Base-by-base conservation (phyloP, 2,329 filamentous ascomycete genomes). In the Botrytis medusae region DNA sequence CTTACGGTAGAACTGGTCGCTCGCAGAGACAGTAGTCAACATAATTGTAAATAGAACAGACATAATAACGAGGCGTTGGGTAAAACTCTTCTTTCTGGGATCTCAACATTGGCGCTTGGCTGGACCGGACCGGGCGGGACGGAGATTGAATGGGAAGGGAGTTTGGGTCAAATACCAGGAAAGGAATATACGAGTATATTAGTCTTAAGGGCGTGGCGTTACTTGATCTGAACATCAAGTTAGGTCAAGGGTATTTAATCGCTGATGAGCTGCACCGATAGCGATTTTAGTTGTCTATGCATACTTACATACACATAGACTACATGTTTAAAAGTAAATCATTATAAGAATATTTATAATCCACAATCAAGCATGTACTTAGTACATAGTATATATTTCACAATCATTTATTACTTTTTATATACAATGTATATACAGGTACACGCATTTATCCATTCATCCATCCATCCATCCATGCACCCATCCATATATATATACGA, bases 21-120 rank as follows among this genome's bases (percentile, higher is more conserved):
- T 63, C 68, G 37, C 74, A 75, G 32, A 74, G 77, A 63, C 76
- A 79, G 46, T 77, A 79, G 65, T 67, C 44, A 51, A 72, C 51
- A 57, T 57, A 29, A 32, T 29, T 73, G 34, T 60, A 72, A 25
- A 67, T 29, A 60, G 22, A 32, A 32, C 40, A n/a, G 34, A 42
- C 54, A 69, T 1, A 59, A 63, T 61, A 68, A 63, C 32, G 74
- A 57, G 65, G 37, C 69, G 69, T 71, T 63, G 34, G 37, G 42
- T 48, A 46, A 71, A 51, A 44, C 29, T 57, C n/a, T 69, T 69
- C 48, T 69, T 69, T 69, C 48, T 69, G 29, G 70, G 63, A 34
- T 72, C 48, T 72, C 54, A 61, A 65, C 40, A 51, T 61, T 69
- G 51, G 63, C 71, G 71, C 51, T 29, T 72, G 70, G 34, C 48